phyloP scores from a whole-genome alignment of 768 basidiomycete species.

The Filobasidium floriforme region DNA sequence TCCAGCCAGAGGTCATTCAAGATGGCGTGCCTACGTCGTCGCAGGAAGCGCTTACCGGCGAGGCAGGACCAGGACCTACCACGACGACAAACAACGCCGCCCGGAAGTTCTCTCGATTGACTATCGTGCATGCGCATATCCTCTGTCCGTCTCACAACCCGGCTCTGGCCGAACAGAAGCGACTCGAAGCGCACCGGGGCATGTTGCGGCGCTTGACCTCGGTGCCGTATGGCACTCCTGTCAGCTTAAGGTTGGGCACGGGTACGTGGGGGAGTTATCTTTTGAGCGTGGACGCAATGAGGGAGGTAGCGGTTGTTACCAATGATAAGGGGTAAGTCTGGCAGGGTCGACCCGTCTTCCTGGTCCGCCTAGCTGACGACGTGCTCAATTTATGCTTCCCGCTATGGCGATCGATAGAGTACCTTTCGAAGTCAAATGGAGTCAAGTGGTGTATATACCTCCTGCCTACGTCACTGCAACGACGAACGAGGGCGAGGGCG shows the following conservation, averaged over 20 bases:
- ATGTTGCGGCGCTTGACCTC: not conserved
- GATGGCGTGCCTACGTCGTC: not conserved
- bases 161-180: not conserved
- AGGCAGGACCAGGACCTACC: not conserved
- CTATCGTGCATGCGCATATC: not conserved
- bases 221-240: not conserved
- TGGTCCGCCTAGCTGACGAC: not conserved
- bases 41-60: not conserved
- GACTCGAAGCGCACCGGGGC: not conserved
- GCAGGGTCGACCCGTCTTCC: not conserved
- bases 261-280: not conserved
- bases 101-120: not conserved
- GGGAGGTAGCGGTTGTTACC: not conserved
- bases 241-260: not conserved
- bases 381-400: not conserved
- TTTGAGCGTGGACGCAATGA: not conserved
- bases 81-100: not conserved
- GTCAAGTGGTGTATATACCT: not conserved
- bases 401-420: not conserved
- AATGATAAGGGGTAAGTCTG: conserved; percentile 5
- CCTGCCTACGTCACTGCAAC: not conserved
- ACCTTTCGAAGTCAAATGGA: conserved; percentile 2
- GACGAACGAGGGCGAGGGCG: not conserved
- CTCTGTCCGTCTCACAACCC: conserved; percentile 4
- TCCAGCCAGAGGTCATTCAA: conserved; percentile 19